These are phyloP conservation scores for Austroboletus festivus DNA, from an alignment of 768 basidiomycete genomes.

Conservation along the genomic window DNA sequence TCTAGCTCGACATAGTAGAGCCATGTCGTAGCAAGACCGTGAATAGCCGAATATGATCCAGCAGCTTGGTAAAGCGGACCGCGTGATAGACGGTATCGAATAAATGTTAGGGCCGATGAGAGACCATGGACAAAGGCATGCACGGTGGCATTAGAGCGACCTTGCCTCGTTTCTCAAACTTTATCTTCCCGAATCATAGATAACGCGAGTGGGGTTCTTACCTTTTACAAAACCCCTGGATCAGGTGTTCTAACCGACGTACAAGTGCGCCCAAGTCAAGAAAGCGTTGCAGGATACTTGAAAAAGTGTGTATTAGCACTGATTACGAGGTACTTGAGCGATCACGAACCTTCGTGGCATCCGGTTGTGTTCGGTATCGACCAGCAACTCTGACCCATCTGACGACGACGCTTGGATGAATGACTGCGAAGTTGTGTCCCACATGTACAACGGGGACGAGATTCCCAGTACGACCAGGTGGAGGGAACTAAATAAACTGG, in stretches of 20 bases:
- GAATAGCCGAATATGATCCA: constrained; percentile 12
- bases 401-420: constrained; percentile 49
- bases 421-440: constrained; percentile 53
- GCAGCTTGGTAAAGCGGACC: constrained; percentile 36
- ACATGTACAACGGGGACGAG: constrained; percentile 63
- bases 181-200: constrained; percentile 5
- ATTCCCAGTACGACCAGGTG: constrained; percentile 59
- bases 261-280: constrained; percentile 63
- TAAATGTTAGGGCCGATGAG: constrained; percentile 48
- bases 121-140: constrained; percentile 68
- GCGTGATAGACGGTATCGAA: constrained; percentile 45
- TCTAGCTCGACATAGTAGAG: constrained; percentile 49
- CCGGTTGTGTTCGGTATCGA: constrained; percentile 57
- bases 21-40: constrained; percentile 44
- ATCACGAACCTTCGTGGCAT: constrained; percentile 52
- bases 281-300: constrained; percentile 60
- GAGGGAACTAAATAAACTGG: constrained; percentile 51
- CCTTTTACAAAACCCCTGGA: constrained; percentile 48
- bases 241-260: constrained; percentile 60
- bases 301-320: background rate
- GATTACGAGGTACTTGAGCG: constrained; percentile 1
- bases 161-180: constrained; percentile 33
- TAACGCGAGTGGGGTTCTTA: constrained; percentile 25
- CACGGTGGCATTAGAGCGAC: constrained; percentile 49
- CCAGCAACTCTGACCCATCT: constrained; percentile 37